A percentile compares a stretch with the other conserved stretches of the same genome.
phyloP scores from a whole-genome alignment of 2,329 filamentous ascomycete genomes.

The Orbilia ellipsospora region DNA sequence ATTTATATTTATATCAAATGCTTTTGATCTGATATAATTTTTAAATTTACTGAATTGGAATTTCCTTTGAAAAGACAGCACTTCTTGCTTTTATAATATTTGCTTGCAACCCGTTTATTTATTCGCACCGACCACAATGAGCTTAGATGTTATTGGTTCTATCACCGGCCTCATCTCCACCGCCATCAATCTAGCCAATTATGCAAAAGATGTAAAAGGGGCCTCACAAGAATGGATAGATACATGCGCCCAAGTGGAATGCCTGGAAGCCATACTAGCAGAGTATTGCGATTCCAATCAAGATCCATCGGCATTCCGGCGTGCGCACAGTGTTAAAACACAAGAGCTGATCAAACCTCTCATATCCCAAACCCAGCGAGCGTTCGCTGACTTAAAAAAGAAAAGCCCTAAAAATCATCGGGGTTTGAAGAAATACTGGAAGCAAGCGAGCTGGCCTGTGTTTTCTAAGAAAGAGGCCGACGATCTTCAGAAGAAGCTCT shows the following conservation, averaged over 20 bases:
- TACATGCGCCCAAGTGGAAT: background rate
- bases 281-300: background rate
- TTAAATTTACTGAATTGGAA: too few species aligned
- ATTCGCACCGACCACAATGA: background rate
- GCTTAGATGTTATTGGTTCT: background rate
- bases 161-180: background rate
- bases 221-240: background rate
- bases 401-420: slow-evolving; percentile 5
- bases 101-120: background rate
- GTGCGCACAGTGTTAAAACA: too few species aligned
- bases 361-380: background rate
- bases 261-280: background rate
- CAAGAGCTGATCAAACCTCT: too few species aligned
- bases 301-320: background rate
- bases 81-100: too few species aligned
- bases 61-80: too few species aligned
- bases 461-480: slow-evolving; percentile 25
- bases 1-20: too few species aligned
- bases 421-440: slow-evolving; percentile 5
- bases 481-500: slow-evolving; percentile 6
- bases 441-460: slow-evolving; percentile 18
- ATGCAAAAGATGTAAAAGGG: background rate
- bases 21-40: too few species aligned
- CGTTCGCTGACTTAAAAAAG: slow-evolving; percentile 25
- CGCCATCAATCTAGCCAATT: background rate